Conservation (phyloP, 257 asterid species). For the Marsdenia floribunda region DNA sequence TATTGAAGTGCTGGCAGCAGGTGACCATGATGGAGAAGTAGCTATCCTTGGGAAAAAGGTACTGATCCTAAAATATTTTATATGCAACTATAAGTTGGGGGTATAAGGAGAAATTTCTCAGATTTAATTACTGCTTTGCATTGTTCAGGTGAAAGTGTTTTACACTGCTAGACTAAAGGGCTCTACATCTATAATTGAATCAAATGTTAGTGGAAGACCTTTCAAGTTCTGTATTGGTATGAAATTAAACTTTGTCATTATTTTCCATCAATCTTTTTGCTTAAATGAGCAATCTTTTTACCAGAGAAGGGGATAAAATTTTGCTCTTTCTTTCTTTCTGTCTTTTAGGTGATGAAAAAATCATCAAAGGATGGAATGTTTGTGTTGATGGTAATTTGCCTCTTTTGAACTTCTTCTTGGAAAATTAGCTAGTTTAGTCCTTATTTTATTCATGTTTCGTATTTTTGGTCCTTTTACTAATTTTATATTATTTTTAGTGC, state of each 20-base stretch:
- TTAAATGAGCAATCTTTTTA: too few species aligned
- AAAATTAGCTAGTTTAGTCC: too few species aligned
- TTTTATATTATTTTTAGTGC: too few species aligned
- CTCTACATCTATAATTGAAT: constrained; percentile 31
- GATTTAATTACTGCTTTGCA: not conserved
- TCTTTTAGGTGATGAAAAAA: constrained; percentile 41
- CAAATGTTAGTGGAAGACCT: constrained; percentile 35
- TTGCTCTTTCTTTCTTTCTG: constrained; percentile 2
- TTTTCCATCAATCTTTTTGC: not conserved
- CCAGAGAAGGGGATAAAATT: not conserved
- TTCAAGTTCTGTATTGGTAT: constrained; percentile 46
- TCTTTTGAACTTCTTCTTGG: not conserved
- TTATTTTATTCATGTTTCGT: too few species aligned
- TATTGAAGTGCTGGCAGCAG: constrained; percentile 46
- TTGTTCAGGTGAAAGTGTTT: constrained; percentile 48
- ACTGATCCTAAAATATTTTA: not conserved
- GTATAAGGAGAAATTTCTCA: not conserved
- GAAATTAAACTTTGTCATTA: not conserved
- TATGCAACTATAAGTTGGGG: not conserved
- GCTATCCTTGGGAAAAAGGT: too few species aligned
- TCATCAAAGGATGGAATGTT: constrained; percentile 48
- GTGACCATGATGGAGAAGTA: too few species aligned
- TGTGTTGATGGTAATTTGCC: constrained; percentile 52
- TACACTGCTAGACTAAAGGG: constrained; percentile 49
- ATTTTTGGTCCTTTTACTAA: too few species aligned